Base-by-base conservation (phyloP, 192 early-diverging fungal genomes). In the Backusella morwellensis region DNA sequence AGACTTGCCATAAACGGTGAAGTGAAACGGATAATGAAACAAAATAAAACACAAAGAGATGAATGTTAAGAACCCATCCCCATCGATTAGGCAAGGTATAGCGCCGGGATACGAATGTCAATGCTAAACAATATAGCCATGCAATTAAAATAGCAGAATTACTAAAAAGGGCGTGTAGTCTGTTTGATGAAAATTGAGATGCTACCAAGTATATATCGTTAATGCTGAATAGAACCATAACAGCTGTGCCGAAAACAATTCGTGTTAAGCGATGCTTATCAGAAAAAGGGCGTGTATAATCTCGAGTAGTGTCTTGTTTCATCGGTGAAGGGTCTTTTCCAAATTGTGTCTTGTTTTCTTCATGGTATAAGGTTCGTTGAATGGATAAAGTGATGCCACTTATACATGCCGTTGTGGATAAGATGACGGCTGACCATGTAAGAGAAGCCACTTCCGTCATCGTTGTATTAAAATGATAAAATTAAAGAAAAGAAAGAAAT, bases 41-140 rank as follows among this genome's bases (percentile, higher is more conserved):
- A 34, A 47, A 38, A 67, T 70, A 84, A 75, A 84, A 74, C 19
- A 72, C 17, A 50, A 70, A 72, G 6, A 85, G 63, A 75, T 83
- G 78, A 6, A 69, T 42, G 54, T 85, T 85, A 11, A 85, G 42
- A 54, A 76, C 59, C 76, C 78, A 85, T 23, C 76, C 75, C 79
- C 75, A 78, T 26, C 41, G 17, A 44, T 68, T 71, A 40, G 81
- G 81, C 2, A 82, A 29, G 9, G 34, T 54, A 29, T 82, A 76
- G 14, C 77, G 68, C 34, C 77, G 69, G 34, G 77, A 78, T n/a
- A 82, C 70, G 9, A 78, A 15, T 15, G 71, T 29, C 34, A 82
- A 42, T 23, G 73, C 74, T 12, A 78, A n/a, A 14, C 73, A 54
- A 32, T 82, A 82, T 7, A 78, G 9, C 81, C 81, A 82, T 11